Conservation (phyloP, 331 rosid genomes). For the Acacia pycnantha region DNA sequence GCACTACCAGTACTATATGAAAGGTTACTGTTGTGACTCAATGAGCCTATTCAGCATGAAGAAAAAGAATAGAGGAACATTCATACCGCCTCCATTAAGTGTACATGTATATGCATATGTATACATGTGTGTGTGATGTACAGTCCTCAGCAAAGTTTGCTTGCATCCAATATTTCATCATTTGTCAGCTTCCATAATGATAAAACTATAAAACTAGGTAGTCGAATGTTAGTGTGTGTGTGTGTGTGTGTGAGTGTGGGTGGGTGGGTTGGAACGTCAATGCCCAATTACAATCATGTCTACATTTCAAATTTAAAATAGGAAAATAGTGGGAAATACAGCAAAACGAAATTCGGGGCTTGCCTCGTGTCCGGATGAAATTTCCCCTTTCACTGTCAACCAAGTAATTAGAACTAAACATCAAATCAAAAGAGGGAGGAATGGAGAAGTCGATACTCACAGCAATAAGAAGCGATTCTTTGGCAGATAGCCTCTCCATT, state of each 20-base stretch:
- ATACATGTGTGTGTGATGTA: not conserved
- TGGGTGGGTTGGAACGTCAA: not conserved
- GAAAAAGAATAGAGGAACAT: not conserved
- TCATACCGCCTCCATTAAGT: not conserved
- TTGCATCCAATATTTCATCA: not conserved
- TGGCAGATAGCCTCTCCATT: conserved; percentile 98
- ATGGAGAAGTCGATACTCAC: conserved; percentile 43
- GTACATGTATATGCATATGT: not conserved
- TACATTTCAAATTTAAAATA: not conserved
- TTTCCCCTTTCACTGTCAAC: not conserved
- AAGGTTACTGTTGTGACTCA: not conserved
- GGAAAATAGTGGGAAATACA: not conserved
- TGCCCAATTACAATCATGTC: not conserved
- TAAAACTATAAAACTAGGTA: not conserved
- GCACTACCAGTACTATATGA: not conserved
- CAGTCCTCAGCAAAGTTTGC: not conserved
- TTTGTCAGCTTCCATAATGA: not conserved
- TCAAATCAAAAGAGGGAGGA: not conserved
- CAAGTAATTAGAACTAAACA: not conserved
- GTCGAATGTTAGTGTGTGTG: too few relatives aligned
- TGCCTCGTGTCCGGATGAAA: not conserved
- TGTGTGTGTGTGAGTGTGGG: too few relatives aligned
- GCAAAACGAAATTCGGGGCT: not conserved
- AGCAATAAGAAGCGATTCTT: conserved; percentile 96
- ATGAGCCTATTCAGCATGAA: not conserved